Conservation (phyloP, 257 asterid species). For the Penstemon newberryi region DNA sequence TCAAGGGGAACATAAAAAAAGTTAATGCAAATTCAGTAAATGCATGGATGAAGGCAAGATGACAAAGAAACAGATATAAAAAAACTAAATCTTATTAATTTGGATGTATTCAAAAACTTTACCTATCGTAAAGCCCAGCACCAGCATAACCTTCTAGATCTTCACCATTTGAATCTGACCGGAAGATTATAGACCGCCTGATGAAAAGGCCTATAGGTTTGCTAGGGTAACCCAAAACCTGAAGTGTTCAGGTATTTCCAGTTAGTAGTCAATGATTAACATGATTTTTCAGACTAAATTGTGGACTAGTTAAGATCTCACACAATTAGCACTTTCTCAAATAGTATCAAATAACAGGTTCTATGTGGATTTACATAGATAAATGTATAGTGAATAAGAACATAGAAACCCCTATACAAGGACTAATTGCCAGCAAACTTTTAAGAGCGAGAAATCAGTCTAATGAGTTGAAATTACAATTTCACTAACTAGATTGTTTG, state of each 20-base stretch:
- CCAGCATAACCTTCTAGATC: slow-evolving; percentile 99
- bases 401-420: not conserved
- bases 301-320: not conserved
- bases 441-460: not conserved
- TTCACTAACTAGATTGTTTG: not conserved
- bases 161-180: slow-evolving; percentile 99
- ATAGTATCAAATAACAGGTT: not conserved
- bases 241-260: slow-evolving; percentile 30
- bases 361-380: slow-evolving; percentile 14
- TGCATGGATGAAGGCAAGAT: too few relatives aligned
- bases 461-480: slow-evolving; percentile 15
- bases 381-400: not conserved
- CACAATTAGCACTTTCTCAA: slow-evolving; percentile 1
- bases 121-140: slow-evolving; percentile 99
- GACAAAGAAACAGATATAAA: not conserved
- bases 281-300: slow-evolving; percentile 5
- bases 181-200: slow-evolving; percentile 75
- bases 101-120: slow-evolving; percentile 21
- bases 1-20: too few relatives aligned
- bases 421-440: slow-evolving; percentile 7
- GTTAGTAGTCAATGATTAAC: slow-evolving; percentile 12
- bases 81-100: not conserved
- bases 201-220: slow-evolving; percentile 94
- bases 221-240: slow-evolving; percentile 98
- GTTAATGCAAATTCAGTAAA: too few relatives aligned